Base-by-base conservation (phyloP, 2,329 filamentous ascomycete genomes). In the Colletotrichum falcatum region DNA sequence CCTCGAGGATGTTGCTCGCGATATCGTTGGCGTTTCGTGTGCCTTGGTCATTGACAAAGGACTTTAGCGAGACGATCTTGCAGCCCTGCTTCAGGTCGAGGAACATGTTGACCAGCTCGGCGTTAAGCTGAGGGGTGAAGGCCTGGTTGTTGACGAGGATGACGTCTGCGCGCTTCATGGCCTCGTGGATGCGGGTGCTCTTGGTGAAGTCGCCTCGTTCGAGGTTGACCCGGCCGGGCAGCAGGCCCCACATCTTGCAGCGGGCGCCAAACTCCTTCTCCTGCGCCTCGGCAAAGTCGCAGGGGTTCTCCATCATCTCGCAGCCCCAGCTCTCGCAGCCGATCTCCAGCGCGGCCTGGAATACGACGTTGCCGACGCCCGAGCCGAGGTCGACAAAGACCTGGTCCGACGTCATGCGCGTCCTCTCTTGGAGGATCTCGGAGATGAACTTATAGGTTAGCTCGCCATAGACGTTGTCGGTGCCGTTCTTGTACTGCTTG, bases 61-160 rank as follows among this genome's bases (percentile, higher is more conserved):
- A 94, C 82, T 96, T 97, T 70, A 99, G 87, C 61, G 94, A 97
- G 51, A 98, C 92, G 66, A 99, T 92, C 80, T 92, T 92, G 81
- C 93, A 95, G 3, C 95, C 95, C 65, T 93, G 88, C 81, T 98
- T 98, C 73, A 98, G 85, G 77, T 99, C 96, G 71, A 99, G 84
- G 77, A 99, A 98, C 84, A 97, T 94, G 75, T 94, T 90, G 74
- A 95, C 89, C 55, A 99, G 85, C 72, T 90, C 89, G 77, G 94
- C 92, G 81, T 98, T 99, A 65, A 98, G 88, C 75, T 91, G 87
- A 18, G 95, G 91, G 7, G 92, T 95, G 81, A 99, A 99, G 2
- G 94, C 96, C 81, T 98, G 95, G 82, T 99, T 99, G 84, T 99
- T 99, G 76, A 98, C 95, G 33, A 99, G 88, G 23, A 99, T 89